These are phyloP conservation scores for Barnettozyma pratensis DNA, from an alignment of 805 yeast species.

Conservation along the genomic window DNA sequence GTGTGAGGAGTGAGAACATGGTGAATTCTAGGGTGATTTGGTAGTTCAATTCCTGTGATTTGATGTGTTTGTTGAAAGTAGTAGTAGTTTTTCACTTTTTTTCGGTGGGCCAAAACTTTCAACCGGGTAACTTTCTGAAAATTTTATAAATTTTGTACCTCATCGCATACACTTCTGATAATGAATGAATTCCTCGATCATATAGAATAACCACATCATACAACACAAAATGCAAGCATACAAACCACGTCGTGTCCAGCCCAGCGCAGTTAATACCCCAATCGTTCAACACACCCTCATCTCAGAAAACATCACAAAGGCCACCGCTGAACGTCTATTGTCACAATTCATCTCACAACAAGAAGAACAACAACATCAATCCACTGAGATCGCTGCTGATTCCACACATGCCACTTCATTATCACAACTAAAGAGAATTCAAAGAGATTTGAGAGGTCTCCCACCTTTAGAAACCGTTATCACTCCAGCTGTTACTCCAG, in stretches of 20 bases:
- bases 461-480: slow-evolving; percentile 46
- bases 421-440: slow-evolving; percentile 66
- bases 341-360: slow-evolving; percentile 35
- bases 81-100: too few relatives aligned
- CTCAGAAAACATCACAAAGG: slow-evolving; percentile 27
- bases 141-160: background rate
- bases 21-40: too few relatives aligned
- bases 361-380: slow-evolving; percentile 21
- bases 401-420: slow-evolving; percentile 26
- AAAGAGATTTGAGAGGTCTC: slow-evolving; percentile 73
- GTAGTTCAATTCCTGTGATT: too few relatives aligned
- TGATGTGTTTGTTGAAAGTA: too few relatives aligned
- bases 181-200: too few relatives aligned
- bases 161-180: background rate
- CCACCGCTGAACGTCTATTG: slow-evolving; percentile 41
- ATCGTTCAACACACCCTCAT: slow-evolving; percentile 16
- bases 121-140: background rate
- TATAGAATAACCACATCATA: background rate
- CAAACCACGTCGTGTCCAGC: slow-evolving; percentile 18
- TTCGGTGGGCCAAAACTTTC: background rate
- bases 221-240: background rate
- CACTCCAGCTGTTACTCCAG: slow-evolving; percentile 4
- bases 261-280: slow-evolving; percentile 22
- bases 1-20: slow-evolving; percentile 5
- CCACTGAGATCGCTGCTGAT: slow-evolving; percentile 2